These are phyloP conservation scores for Grifola frondosa DNA, from an alignment of 1,284 basidiomycete species.

Conservation along the genomic window DNA sequence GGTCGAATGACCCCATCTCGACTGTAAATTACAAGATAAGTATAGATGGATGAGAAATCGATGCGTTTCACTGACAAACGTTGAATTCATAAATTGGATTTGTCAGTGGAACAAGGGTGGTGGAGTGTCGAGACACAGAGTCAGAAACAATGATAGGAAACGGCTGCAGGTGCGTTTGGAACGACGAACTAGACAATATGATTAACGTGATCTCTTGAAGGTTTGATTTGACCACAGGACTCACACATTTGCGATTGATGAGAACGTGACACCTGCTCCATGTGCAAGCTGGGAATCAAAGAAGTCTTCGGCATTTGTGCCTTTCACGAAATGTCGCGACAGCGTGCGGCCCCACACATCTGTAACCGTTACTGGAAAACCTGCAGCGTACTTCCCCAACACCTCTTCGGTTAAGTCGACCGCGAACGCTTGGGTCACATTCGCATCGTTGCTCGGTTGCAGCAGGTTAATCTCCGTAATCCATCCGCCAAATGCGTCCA, in stretches of 20 bases:
- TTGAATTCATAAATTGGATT: conserved; percentile 47
- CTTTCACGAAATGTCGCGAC: conserved; percentile 27
- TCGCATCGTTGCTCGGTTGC: conserved; percentile 14
- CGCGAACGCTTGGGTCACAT: conserved; percentile 14
- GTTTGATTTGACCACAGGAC: conserved; percentile 8
- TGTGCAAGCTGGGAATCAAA: conserved; percentile 19
- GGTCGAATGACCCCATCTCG: conserved; percentile 47
- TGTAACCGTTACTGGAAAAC: conserved; percentile 27
- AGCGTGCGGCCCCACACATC: conserved; percentile 29
- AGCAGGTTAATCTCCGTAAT: conserved; percentile 21
- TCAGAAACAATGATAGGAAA: conserved; percentile 30
- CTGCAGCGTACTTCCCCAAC: conserved; percentile 19
- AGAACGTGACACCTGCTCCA: conserved; percentile 29
- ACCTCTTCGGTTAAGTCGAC: conserved; percentile 20
- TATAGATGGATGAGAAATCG: background rate
- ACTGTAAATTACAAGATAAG: conserved; percentile 20
- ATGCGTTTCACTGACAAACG: conserved; percentile 35
- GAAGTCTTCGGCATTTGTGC: conserved; percentile 23
- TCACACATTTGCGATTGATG: conserved; percentile 25
- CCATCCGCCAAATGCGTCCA: conserved; percentile 22
- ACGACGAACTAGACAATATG: conserved; percentile 19
- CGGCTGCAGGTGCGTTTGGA: conserved; percentile 19
- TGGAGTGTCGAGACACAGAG: conserved; percentile 17
- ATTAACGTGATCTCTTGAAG: no score
- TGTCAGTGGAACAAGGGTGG: conserved; percentile 32